Evolutionary conservation across 805 yeast genomes (phyloP), one percentile per base, ranked within the genome.

Genomic region (Peterozyma toletana): DNA sequence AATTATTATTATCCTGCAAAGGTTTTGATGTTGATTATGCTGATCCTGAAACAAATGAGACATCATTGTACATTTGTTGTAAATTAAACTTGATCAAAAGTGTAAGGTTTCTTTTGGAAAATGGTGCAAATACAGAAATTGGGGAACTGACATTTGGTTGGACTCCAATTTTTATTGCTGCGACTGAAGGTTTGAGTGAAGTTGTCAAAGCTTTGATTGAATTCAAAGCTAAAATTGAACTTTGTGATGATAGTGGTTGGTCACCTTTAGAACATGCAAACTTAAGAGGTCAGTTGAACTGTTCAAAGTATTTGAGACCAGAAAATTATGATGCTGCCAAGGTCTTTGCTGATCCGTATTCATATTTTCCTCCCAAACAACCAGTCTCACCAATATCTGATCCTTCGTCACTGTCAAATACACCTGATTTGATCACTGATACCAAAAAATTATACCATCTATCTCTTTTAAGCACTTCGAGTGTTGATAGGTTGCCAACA

Each of bases 191-290:
- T 1, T 77, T 64, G 43, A 55, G 54, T 35, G 75, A 74, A 2
- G 70, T 86, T 36, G 86, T 80, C 5, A 60, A 73, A 37, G 48
- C 75, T 9, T 68, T 91, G 48, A 60, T 82, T 29, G 62, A 65
- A 0, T 56, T 70, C 37, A 79, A 78, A 16, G 84, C 88, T 5
- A 64, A 69, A 7, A 75, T 66, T 46, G 73, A 75, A 37, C 62
- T 68, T 27, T 70, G 75, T 14, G 98, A 91, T 64, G 83, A 78
- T 38, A 83, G 93, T 42, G 97, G 97, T 0, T 91, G 98, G 98
- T 78, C 88, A 15, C 96, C 98, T n/a, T 80, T 88, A 80, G 98
- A 91, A 56, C 98, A 91, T 61, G 96, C 97, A 0, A 82, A 87
- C 40, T 67, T 91, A 38, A 73, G 97, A 53, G 98, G 98, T 5